Evolutionary conservation across 1,284 basidiomycete species (phyloP).

Genomic region (Malassezia caprae): DNA sequence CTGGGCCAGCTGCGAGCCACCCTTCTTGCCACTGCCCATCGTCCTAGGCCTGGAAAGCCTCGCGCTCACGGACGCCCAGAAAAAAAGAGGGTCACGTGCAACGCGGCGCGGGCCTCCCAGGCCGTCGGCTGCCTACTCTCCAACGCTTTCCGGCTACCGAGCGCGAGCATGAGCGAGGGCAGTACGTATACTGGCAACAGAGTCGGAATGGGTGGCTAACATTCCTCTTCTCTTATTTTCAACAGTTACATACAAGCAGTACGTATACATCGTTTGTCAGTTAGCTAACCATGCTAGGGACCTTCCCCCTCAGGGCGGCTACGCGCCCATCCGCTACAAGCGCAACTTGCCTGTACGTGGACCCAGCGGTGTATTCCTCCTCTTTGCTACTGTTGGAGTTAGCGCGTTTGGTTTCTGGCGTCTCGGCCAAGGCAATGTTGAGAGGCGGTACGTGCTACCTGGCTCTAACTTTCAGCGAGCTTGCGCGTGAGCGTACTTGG

Average conservation of each 20-base stretch:
- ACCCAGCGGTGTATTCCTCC: slow-evolving; percentile 74
- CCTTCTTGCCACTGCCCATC: slow-evolving; percentile 32
- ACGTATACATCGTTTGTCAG: not conserved
- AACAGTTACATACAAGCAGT: slow-evolving; percentile 18
- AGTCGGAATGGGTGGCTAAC: not conserved
- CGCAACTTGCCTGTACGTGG: slow-evolving; percentile 88
- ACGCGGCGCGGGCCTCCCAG: not conserved
- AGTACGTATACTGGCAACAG: slow-evolving; percentile 5
- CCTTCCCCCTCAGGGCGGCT: slow-evolving; percentile 87
- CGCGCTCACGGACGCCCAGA: not conserved
- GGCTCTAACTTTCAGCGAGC: slow-evolving; percentile 58
- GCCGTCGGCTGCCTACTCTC: not conserved
- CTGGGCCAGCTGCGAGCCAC: slow-evolving; percentile 46
- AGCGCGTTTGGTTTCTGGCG: slow-evolving; percentile 89
- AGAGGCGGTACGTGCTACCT: slow-evolving; percentile 66
- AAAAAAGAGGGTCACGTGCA: slow-evolving; percentile 17
- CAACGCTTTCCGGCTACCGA: not conserved
- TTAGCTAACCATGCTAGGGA: slow-evolving; percentile 57
- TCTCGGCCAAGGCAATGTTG: slow-evolving; percentile 76
- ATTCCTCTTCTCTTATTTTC: not conserved
- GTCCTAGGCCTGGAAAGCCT: not conserved
- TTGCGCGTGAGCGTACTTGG: slow-evolving; percentile 87
- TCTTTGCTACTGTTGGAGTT: slow-evolving; percentile 70
- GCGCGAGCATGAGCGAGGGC: slow-evolving; percentile 13
- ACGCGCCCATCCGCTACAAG: slow-evolving; percentile 87